Base-by-base conservation (phyloP, 345 rosid genomes). In the Microcos paniculata region DNA sequence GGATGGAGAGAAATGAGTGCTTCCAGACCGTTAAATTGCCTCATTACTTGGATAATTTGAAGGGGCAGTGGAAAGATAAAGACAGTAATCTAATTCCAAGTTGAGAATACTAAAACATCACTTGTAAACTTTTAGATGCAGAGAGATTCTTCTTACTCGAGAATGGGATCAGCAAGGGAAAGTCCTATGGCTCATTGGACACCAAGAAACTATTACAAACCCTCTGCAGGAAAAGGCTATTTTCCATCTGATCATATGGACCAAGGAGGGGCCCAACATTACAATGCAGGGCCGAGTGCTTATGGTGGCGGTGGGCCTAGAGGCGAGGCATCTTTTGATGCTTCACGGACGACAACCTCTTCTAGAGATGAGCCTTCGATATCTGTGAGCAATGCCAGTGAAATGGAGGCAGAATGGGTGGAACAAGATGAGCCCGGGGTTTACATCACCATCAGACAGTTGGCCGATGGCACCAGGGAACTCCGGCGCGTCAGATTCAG, bases 401-500 rank as follows among this genome's bases (percentile, higher is more conserved):
- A 96, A 56, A 70, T 93, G 80, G 97, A 93, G 79, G 77, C 92
- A 13, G 99, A 96, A 85, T 96, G 97, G 98, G 78, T 96, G 2
- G 99, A 93, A 85, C 76, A 93, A 51, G 99, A 93, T 11, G 97
- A 93, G 84, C 95, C 97, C 0, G 99, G 99, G 0, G 98, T 96
- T 10, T 93, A 93, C 70, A 96, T 96, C 76, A 96, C 99, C 67
- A 85, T 96, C 79, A 90, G 97, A 82, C 98, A 90, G 76, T 82
- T 93, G 61, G 87, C 80, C 0, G 97, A 93, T 79, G 99, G 99
- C 75, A 92, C 90, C 3, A 84, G 97, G 78, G 99, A 96, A 87
- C 97, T 96, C 53, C 96, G 99, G 28, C 91, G 99, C 1, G 99
- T 96, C 81, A 88, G 98, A 82, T 96, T 96, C 94, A 92, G 99